These are phyloP conservation scores for Rhodotorula sp. DNA, from an alignment of 1,284 basidiomycete species.

Conservation along the genomic window DNA sequence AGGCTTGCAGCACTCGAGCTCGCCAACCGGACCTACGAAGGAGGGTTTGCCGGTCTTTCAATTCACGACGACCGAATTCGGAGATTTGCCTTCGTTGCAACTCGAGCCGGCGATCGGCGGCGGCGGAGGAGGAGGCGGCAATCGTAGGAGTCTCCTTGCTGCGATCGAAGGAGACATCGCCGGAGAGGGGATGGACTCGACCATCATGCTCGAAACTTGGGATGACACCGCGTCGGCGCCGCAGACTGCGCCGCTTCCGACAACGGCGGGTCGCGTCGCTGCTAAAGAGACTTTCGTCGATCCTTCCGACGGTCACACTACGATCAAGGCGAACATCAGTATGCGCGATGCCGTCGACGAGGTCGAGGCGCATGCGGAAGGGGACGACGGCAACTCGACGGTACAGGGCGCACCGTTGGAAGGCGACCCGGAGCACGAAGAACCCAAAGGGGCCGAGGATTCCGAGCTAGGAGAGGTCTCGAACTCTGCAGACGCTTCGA, in stretches of 20 bases:
- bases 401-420: too few relatives aligned
- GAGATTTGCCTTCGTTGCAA: neutral
- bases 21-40: neutral
- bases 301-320: neutral
- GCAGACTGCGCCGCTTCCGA: neutral
- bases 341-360: too few relatives aligned
- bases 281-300: neutral
- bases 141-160: neutral
- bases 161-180: neutral
- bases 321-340: neutral
- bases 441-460: too few relatives aligned
- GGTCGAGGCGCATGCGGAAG: neutral
- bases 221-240: neutral
- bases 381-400: neutral
- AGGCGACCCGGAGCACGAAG: too few relatives aligned
- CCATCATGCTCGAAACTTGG: conserved; percentile 2
- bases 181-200: conserved; percentile 4
- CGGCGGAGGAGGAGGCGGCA: neutral
- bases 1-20: neutral
- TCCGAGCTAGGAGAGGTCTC: too few relatives aligned
- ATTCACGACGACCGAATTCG: conserved; percentile 30
- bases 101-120: neutral
- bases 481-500: too few relatives aligned
- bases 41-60: conserved; percentile 13
- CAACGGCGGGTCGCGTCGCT: too few relatives aligned